Evolutionary conservation across 2,329 filamentous ascomycete species (phyloP).

Genomic region (Cryphonectria nitschkei): DNA sequence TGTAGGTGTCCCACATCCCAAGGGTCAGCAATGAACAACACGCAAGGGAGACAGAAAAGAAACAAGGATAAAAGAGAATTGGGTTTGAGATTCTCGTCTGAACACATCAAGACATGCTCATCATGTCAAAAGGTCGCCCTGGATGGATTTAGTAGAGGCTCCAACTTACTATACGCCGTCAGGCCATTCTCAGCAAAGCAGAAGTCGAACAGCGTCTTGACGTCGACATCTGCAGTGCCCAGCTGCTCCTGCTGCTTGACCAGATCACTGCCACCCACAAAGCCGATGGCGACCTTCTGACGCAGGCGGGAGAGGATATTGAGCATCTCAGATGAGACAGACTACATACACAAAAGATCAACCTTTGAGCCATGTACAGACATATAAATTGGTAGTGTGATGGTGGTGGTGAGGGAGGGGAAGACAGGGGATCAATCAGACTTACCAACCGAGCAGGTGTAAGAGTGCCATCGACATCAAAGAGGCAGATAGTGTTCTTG

Average conservation of each 20-base stretch:
- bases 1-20: neutral
- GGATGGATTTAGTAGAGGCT: no score
- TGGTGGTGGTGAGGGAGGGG: no score
- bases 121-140: neutral
- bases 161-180: conserved; percentile 70
- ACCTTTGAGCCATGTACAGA: no score
- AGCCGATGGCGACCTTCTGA: conserved; percentile 86
- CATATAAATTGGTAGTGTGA: neutral
- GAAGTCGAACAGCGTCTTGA: conserved; percentile 92
- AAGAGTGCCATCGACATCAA: conserved; percentile 94
- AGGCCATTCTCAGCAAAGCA: conserved; percentile 97
- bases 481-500: conserved; percentile 92
- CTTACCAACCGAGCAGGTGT: conserved; percentile 77
- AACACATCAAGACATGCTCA: no score
- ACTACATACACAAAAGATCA: conserved; percentile 44
- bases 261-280: conserved; percentile 90
- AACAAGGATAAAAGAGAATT: neutral
- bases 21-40: neutral
- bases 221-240: conserved; percentile 67
- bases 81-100: neutral
- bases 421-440: neutral
- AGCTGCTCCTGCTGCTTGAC: conserved; percentile 96
- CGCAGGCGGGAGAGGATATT: conserved; percentile 77
- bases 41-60: neutral
- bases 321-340: conserved; percentile 80